Evolutionary conservation across 179 eudicot genomes (phyloP), one percentile per base, ranked within the genome.

Genomic region (Actinidia polygama): DNA sequence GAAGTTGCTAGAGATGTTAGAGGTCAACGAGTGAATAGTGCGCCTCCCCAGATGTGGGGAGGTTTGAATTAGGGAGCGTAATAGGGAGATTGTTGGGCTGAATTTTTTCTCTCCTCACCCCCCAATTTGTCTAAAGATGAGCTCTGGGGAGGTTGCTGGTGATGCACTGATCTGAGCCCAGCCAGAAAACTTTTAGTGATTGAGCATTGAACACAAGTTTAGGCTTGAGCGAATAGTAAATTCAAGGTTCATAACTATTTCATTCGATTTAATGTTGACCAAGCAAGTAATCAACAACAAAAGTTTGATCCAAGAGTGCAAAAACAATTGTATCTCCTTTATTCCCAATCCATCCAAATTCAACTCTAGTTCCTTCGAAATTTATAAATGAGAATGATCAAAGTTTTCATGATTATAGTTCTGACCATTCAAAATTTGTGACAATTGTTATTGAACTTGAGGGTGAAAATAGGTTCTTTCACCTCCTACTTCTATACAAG

Each of bases 401-500:
- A 24, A 5, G 36, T 66, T 30, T 36, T 18, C 57, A 24, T 18
- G 50, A 64, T 24, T 49, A 46, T 44, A 18, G 67, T 75, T 82
- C 40, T 46, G 11, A 51, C 21, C 30, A n/a, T 9, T 66, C 57
- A 82, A 67, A 54, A 75, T 66, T 63, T 10, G 12, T 8, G 47
- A 69, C 67, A 57, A 5, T 19, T 7, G 10, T n/a, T 44, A 53
- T 66, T 44, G 10, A 4, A 73, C 23, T 54, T 64, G 19, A 1
- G 24, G 10, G 55, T 26, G 19, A 10, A 76, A 51, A 9, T 0
- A 2, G 4, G 7, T 53, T 30, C 51, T 71, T 67, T 84, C 71
- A 88, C 70, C 85, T 89, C 84, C 63, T 87, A 19, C 92, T 89
- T 86, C 86, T 79, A 90, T 85, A 92, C 82, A 91, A 78, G 87